These are phyloP conservation scores for Saturnispora kantuleensis DNA, from an alignment of 805 yeast genomes.

Conservation along the genomic window DNA sequence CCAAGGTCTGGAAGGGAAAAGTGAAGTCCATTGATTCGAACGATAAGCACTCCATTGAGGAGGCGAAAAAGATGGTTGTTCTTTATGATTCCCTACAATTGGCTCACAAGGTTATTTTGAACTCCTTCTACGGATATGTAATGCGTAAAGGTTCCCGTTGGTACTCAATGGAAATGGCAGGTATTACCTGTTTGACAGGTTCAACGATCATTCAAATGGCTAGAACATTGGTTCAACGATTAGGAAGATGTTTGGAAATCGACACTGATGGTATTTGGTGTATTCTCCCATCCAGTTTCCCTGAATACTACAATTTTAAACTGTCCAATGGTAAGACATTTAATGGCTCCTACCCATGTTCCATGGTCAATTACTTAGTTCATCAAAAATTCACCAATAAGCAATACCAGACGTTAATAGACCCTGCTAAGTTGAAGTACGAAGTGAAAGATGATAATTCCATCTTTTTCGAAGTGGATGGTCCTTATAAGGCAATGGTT, in stretches of 20 bases:
- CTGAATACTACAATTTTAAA: conserved; percentile 71
- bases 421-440: conserved; percentile 58
- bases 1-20: conserved; percentile 90
- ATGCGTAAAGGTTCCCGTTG: conserved; percentile 99
- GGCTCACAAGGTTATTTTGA: conserved; percentile 93
- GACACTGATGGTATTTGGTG: conserved; percentile 99
- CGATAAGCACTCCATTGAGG: conserved; percentile 63
- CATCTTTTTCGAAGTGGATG: conserved; percentile 96
- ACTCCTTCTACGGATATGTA: conserved; percentile 95
- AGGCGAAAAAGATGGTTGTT: conserved; percentile 89
- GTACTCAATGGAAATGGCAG: conserved; percentile 99
- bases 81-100: conserved; percentile 90
- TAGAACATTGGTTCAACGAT: conserved; percentile 74
- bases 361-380: conserved; percentile 89
- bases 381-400: conserved; percentile 87
- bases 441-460: conserved; percentile 81
- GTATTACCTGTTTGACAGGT: conserved; percentile 96
- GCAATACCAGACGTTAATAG: conserved; percentile 82
- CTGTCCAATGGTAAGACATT: conserved; percentile 70
- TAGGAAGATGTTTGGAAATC: conserved; percentile 91
- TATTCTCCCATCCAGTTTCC: conserved; percentile 86
- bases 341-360: conserved; percentile 83
- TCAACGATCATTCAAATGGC: conserved; percentile 99
- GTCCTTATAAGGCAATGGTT: conserved; percentile 96
- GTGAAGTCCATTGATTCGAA: conserved; percentile 40